Evolutionary conservation across 1,139 yeast genomes (phyloP).

Genomic region (Sugiyamaella japonica): DNA sequence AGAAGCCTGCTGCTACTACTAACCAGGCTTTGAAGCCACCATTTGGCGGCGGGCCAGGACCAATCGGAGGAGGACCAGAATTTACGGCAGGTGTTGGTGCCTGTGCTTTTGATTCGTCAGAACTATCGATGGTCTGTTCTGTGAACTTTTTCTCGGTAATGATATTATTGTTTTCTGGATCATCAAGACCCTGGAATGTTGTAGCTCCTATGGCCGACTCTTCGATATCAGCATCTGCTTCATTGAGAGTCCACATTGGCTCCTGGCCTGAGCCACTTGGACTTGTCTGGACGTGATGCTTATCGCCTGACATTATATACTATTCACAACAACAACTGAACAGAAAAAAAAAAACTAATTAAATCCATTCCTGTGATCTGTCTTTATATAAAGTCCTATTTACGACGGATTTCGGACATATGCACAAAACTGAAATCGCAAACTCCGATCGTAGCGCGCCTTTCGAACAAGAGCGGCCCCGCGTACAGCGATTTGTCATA

Average conservation of each 20-base stretch:
- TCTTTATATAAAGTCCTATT: too few species aligned
- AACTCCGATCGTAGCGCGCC: too few species aligned
- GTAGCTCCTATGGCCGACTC: not conserved
- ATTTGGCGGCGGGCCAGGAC: slow-evolving; percentile 34
- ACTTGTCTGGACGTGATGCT: not conserved
- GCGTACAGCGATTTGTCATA: too few species aligned
- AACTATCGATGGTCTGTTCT: not conserved
- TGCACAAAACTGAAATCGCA: too few species aligned
- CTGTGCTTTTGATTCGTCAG: not conserved
- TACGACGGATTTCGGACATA: too few species aligned
- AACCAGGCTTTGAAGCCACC: slow-evolving; percentile 39
- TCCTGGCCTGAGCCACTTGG: not conserved
- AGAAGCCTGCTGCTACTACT: slow-evolving; percentile 42
- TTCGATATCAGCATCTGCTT: not conserved
- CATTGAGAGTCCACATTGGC: not conserved
- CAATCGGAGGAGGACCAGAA: not conserved
- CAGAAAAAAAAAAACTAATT: too few species aligned
- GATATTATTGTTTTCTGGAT: too few species aligned
- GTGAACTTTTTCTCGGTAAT: not conserved
- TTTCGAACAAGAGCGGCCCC: too few species aligned
- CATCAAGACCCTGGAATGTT: not conserved
- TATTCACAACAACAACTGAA: too few species aligned
- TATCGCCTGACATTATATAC: too few species aligned
- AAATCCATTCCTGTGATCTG: too few species aligned
- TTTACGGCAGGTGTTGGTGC: not conserved